Base-by-base conservation (phyloP, 1,139 yeast species). In the Scheffersomyces quercinus region DNA sequence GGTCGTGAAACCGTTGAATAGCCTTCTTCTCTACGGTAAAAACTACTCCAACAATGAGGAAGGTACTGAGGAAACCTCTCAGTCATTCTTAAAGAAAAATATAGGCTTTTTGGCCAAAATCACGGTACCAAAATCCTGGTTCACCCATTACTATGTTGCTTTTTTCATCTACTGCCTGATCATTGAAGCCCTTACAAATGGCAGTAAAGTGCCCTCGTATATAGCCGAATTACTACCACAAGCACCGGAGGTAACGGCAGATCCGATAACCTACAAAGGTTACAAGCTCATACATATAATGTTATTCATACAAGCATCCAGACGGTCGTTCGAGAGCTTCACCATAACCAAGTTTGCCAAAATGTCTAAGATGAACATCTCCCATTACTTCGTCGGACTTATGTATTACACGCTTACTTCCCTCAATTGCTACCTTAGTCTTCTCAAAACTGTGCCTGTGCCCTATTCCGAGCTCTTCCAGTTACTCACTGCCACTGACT, bases 311-410 rank as follows among this genome's bases (percentile, higher is more conserved):
- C 98, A 90, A 55, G 81, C 86, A 0, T n/a, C 66, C 1, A 70
- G 96, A 53, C 70, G 98, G 44, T 55, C 77, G 7, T 60, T 66
- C 34, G 98, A 91, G 59, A 81, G 89, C 42, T 44, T 69, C 1
- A 68, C 55, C 35, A 67, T 88, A 20, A 73, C 80, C 40, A 75
- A 70, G 29, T 78, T 77, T 53, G 68, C 76, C 12, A 51, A 68
- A 11, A 55, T 59, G 0, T 75, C 95, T 0, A 71, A 76, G 43
- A 90, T 91, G 70, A 88, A 90, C 58, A 49, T 88, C 28, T 70
- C 83, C 3, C 97, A 91, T 62, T 91, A 88, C 56, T 36, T 84
- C 1, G 88, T 81, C 12, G 98, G 97, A 0, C 37, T 87, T 5
- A 66, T 73, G 49, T 90, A 85, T 58, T 91, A 91, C 55, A 43